Evolutionary conservation across 2,329 filamentous ascomycete genomes (phyloP).

Genomic region (Fusarium nodosum): DNA sequence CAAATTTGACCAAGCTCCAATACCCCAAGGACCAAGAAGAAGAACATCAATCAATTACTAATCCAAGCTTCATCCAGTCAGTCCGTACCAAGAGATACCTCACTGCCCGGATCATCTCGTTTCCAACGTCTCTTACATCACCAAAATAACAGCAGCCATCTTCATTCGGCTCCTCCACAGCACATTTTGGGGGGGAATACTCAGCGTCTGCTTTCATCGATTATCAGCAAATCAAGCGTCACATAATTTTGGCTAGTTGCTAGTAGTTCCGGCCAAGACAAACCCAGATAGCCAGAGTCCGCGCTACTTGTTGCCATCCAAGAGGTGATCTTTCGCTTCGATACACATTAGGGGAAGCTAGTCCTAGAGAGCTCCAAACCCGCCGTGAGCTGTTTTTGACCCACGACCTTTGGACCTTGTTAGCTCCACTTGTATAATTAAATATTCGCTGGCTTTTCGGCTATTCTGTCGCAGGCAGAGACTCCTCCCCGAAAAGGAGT

Average conservation of each 20-base stretch:
- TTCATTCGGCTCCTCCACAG: conserved; percentile 6
- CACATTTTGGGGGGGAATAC: conserved; percentile 27
- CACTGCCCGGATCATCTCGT: background rate
- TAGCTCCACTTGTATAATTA: conserved; percentile 36
- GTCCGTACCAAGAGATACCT: background rate
- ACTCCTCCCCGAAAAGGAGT: conserved; percentile 12
- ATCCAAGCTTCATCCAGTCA: background rate
- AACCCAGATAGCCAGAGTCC: conserved; percentile 15
- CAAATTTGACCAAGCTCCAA: conserved; percentile 37
- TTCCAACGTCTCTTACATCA: background rate
- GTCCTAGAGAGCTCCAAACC: conserved; percentile 27
- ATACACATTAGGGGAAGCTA: conserved; percentile 26
- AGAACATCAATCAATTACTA: background rate
- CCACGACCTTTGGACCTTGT: conserved; percentile 30
- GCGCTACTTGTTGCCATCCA: conserved; percentile 31
- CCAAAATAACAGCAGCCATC: background rate
- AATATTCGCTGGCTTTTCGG: conserved; percentile 25
- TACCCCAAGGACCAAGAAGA: conserved; percentile 13
- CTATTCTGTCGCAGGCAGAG: conserved; percentile 17
- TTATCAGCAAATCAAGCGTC: conserved; percentile 36
- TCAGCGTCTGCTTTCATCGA: conserved; percentile 14
- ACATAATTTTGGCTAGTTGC: conserved; percentile 33
- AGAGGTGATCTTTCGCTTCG: conserved; percentile 34
- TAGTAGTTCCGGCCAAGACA: conserved; percentile 40
- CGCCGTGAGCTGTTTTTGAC: conserved; percentile 39